A percentile compares a stretch with the other conserved stretches of the same genome.
Conservation (phyloP, 2,329 filamentous ascomycete genomes). For the Hymenoscyphus albidus region DNA sequence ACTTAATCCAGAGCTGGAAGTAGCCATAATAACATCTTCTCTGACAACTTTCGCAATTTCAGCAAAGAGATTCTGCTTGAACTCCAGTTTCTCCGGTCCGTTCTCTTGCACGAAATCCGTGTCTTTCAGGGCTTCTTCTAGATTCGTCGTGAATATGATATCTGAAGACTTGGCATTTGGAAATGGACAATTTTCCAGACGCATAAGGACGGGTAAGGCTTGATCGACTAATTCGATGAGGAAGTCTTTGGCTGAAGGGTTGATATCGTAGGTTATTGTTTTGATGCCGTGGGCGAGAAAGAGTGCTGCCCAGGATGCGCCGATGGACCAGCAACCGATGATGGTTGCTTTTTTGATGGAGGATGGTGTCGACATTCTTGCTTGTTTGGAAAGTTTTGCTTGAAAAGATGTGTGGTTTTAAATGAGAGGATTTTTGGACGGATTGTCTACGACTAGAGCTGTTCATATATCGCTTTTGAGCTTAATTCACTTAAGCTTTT, state of each 20-base stretch:
- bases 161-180: slow-evolving; percentile 5
- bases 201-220: not conserved
- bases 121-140: slow-evolving; percentile 12
- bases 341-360: slow-evolving; percentile 16
- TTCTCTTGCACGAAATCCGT: slow-evolving; percentile 31
- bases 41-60: slow-evolving; percentile 34
- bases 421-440: no score
- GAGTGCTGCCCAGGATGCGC: slow-evolving; percentile 41
- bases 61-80: slow-evolving; percentile 39
- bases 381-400: no score
- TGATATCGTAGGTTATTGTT: slow-evolving; percentile 42
- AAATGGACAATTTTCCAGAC: not conserved
- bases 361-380: not conserved
- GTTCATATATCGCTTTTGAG: no score
- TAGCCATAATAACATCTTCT: slow-evolving; percentile 38
- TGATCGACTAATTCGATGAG: not conserved
- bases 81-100: slow-evolving; percentile 39
- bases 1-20: slow-evolving; percentile 37
- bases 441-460: no score
- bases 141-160: slow-evolving; percentile 17
- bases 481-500: no score
- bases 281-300: slow-evolving; percentile 38
- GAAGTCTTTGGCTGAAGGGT: slow-evolving; percentile 36
- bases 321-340: slow-evolving; percentile 39
- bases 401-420: no score